Conservation (phyloP, 352 stramenopile genomes). For the Pythium sukuiense region DNA sequence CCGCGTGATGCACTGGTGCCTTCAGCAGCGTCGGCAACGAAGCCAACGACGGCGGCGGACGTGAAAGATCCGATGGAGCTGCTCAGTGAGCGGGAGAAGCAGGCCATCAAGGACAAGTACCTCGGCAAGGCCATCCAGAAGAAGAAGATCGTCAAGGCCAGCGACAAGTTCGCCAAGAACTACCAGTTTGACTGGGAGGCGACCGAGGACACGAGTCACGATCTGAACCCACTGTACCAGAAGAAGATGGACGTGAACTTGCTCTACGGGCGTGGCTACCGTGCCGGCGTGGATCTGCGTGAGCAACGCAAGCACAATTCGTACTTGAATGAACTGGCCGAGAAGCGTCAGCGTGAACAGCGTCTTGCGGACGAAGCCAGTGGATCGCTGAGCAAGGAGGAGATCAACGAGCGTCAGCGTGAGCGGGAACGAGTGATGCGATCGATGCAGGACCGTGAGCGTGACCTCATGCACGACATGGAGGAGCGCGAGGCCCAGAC, state of each 20-base stretch:
- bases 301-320: constrained; percentile 92
- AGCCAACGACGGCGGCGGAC: neutral
- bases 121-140: constrained; percentile 84
- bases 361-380: constrained; percentile 63
- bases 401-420: constrained; percentile 60
- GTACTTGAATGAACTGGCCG: constrained; percentile 85
- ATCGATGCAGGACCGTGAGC: constrained; percentile 73
- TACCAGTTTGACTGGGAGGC: constrained; percentile 95
- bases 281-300: constrained; percentile 91
- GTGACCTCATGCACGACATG: constrained; percentile 61
- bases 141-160: constrained; percentile 91
- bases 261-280: constrained; percentile 91
- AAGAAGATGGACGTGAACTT: constrained; percentile 89
- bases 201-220: constrained; percentile 88
- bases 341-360: constrained; percentile 86
- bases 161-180: constrained; percentile 92
- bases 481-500: constrained; percentile 64
- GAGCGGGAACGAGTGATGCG: constrained; percentile 69
- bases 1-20: neutral
- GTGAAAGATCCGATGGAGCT: constrained; percentile 20
- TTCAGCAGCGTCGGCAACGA: neutral
- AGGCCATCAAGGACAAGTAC: constrained; percentile 89
- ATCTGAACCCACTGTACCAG: constrained; percentile 91
- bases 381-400: constrained; percentile 53
- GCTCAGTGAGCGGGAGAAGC: constrained; percentile 74